These are phyloP conservation scores for Fragosphaeria purpurea DNA, from an alignment of 2,329 filamentous ascomycete genomes.

Conservation along the genomic window DNA sequence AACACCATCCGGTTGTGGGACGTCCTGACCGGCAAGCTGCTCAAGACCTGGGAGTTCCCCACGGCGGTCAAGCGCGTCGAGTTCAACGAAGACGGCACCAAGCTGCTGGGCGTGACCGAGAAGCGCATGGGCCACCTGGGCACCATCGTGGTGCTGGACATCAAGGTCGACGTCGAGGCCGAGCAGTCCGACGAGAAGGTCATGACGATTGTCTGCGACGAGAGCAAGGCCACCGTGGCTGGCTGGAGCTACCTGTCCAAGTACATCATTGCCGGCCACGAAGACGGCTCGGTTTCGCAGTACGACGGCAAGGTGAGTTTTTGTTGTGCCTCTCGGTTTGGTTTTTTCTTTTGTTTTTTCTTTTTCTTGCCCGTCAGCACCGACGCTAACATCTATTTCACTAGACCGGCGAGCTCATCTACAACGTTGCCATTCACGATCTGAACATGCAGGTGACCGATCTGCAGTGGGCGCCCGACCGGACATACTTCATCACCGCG, in stretches of 20 bases:
- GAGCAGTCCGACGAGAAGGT: constrained; percentile 76
- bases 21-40: constrained; percentile 78
- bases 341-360: neutral
- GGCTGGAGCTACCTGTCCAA: constrained; percentile 91
- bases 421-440: constrained; percentile 87
- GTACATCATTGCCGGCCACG: constrained; percentile 96
- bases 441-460: constrained; percentile 76
- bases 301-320: constrained; percentile 64
- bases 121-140: constrained; percentile 96
- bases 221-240: constrained; percentile 94
- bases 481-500: constrained; percentile 96
- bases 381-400: neutral
- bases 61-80: constrained; percentile 97
- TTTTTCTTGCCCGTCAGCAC: constrained; percentile 43
- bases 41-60: constrained; percentile 97
- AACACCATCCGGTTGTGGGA: constrained; percentile 98
- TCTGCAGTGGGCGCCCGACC: constrained; percentile 86
- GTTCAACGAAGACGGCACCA: constrained; percentile 87
- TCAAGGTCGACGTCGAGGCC: constrained; percentile 72
- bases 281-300: constrained; percentile 84
- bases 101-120: constrained; percentile 89
- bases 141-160: constrained; percentile 86
- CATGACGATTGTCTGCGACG: constrained; percentile 83
- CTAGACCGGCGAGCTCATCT: constrained; percentile 88
- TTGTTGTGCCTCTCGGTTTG: neutral